Conservation (phyloP, 2,329 filamentous ascomycete species). For the Acephala macrosclerotiorum region DNA sequence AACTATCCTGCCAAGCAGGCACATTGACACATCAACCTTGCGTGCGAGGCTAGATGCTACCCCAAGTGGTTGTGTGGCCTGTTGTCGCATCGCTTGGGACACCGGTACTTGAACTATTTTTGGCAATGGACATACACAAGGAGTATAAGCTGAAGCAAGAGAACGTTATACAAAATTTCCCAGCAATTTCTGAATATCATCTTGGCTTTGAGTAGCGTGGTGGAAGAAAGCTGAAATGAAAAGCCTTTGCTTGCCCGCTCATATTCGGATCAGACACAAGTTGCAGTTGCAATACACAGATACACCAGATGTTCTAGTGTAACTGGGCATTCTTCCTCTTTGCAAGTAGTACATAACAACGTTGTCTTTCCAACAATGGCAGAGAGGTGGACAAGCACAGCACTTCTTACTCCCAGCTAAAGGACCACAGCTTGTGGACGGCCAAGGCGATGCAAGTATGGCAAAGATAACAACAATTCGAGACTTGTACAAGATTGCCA, state of each 20-base stretch:
- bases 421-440: neutral
- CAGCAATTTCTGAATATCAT: neutral
- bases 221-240: no score
- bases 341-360: neutral
- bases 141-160: neutral
- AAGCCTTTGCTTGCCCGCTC: neutral
- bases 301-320: neutral
- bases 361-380: neutral
- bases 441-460: neutral
- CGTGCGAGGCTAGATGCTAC: constrained; percentile 5
- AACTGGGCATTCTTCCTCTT: neutral
- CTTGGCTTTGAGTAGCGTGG: neutral
- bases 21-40: neutral
- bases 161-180: neutral
- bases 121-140: neutral
- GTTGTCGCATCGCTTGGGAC: neutral
- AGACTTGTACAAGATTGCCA: neutral
- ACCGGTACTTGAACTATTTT: neutral
- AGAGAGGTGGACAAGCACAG: neutral
- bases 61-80: neutral
- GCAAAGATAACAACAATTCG: neutral
- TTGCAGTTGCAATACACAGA: neutral
- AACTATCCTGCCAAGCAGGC: neutral
- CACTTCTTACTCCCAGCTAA: neutral
- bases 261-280: neutral